Base-by-base conservation (phyloP, 1,284 basidiomycete genomes). In the Rhodotorula sp. region DNA sequence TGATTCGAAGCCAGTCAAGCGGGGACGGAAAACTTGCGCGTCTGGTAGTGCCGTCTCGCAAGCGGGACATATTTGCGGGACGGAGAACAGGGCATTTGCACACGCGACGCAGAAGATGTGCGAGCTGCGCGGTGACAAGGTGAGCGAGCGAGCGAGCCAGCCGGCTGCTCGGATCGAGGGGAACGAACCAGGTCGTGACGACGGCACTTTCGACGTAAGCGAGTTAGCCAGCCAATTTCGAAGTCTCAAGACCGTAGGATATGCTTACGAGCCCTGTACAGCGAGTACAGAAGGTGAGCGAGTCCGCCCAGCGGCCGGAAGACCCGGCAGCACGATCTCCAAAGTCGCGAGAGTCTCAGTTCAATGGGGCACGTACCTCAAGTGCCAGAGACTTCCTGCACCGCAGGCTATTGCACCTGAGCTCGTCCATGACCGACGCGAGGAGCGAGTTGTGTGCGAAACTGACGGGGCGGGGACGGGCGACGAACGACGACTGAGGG, bases 41-140 rank as follows among this genome's bases (percentile, higher is more conserved):
- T 92, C 90, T 2, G 86, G 85, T 53, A 92, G 81, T 53, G 85
- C 84, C 0, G 89, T 89, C 78, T 92, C 90, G 78, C 90, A 92
- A 29, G 90, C 90, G 75, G 90, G 90, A 78, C 90, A 92, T 46
- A 90, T 82, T 59, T 89, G 85, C 22, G 89, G 85, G 3, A 85
- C 82, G 70, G 86, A 89, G 15, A 92, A 92, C 27, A 90, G 80
- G 75, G 90, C 88, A 77, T 90, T 91, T 30, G 90, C 90, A 78
- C 91, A 92, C 29, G 90, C 88, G 68, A 91, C 89, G 91, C 73
- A 39, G 44, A 69, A 61, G 60, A 72, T 66, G 57, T 66, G 52
- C 52, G 75, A 48, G 66, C 53, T 59, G 52, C 13, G 22, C 11
- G 5, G 24, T 4, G 57, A 4, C 47, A 22, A 19, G 19, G 1